Conservation (phyloP, 2,329 filamentous ascomycete species). For the Talaromyces sp. region DNA sequence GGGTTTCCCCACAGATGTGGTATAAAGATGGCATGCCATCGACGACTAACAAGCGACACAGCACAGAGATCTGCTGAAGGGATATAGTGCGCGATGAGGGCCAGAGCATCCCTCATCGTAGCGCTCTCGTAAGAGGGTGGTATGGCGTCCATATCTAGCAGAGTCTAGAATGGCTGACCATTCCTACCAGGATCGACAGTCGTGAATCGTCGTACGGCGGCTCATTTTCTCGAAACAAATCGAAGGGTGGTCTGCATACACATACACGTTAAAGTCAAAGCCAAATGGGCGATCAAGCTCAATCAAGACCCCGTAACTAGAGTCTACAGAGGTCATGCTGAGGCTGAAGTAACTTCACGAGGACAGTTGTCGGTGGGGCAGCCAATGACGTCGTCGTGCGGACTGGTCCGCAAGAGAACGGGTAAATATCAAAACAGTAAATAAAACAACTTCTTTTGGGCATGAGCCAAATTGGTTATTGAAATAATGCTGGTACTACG, state of each 20-base stretch:
- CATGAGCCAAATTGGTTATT: too few species aligned
- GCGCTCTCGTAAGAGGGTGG: conserved; percentile 59
- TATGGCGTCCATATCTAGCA: conserved; percentile 49
- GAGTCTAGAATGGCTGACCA: not conserved
- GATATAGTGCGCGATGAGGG: conserved; percentile 54
- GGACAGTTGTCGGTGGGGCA: not conserved
- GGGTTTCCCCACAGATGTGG: conserved; percentile 60
- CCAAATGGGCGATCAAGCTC: not conserved
- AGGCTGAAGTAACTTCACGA: not conserved
- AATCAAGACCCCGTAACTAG: not conserved
- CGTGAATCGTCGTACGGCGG: not conserved
- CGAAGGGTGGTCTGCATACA: not conserved
- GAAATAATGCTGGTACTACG: not conserved
- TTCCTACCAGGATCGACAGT: not conserved
- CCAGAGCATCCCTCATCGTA: conserved; percentile 52
- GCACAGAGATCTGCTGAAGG: conserved; percentile 54
- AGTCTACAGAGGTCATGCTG: too few species aligned
- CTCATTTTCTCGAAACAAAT: not conserved
- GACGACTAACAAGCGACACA: conserved; percentile 51
- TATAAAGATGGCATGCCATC: conserved; percentile 56
- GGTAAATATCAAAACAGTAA: not conserved
- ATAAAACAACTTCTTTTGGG: too few species aligned
- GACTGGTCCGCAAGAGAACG: not conserved
- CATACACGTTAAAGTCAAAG: not conserved
- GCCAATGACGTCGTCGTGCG: not conserved